These are phyloP conservation scores for Taphrina communis DNA, from an alignment of 1,139 yeast genomes.

Conservation along the genomic window DNA sequence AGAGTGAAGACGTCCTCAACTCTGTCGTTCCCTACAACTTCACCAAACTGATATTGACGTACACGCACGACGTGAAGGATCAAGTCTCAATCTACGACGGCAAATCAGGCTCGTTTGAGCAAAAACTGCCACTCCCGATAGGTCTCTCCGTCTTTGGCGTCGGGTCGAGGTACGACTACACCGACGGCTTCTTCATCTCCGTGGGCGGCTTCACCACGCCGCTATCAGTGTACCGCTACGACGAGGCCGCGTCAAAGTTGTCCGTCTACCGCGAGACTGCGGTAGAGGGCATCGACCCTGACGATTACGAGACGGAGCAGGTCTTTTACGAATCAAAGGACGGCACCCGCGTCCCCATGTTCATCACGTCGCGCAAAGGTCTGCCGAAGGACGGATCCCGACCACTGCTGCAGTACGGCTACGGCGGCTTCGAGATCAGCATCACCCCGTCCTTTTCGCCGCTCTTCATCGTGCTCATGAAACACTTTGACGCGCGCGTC, in stretches of 20 bases:
- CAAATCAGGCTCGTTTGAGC: constrained; percentile 24
- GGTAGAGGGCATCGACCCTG: constrained; percentile 33
- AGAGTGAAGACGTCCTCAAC: constrained; percentile 25
- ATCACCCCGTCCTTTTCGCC: constrained; percentile 32
- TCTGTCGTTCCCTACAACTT: constrained; percentile 20
- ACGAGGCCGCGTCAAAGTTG: constrained; percentile 2
- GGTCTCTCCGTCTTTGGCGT: constrained; percentile 35
- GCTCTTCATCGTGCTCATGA: constrained; percentile 36
- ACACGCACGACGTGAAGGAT: constrained; percentile 39
- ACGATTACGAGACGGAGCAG: constrained; percentile 36
- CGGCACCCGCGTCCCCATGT: constrained; percentile 40
- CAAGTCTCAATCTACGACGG: constrained; percentile 34
- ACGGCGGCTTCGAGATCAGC: constrained; percentile 34
- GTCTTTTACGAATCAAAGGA: constrained; percentile 38
- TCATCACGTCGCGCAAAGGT: constrained; percentile 29
- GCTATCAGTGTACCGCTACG: constrained; percentile 28
- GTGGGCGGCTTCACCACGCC: constrained; percentile 41
- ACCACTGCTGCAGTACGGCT: constrained; percentile 37
- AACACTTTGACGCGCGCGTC: constrained; percentile 32
- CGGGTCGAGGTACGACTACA: constrained; percentile 16
- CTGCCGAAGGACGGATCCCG: constrained; percentile 23
- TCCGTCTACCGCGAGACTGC: constrained; percentile 24
- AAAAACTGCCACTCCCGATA: constrained; percentile 23
- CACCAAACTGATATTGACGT: constrained; percentile 28
- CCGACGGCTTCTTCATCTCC: constrained; percentile 35